Conservation (phyloP, 1,284 basidiomycete genomes). For the Heliocybe sulcata region DNA sequence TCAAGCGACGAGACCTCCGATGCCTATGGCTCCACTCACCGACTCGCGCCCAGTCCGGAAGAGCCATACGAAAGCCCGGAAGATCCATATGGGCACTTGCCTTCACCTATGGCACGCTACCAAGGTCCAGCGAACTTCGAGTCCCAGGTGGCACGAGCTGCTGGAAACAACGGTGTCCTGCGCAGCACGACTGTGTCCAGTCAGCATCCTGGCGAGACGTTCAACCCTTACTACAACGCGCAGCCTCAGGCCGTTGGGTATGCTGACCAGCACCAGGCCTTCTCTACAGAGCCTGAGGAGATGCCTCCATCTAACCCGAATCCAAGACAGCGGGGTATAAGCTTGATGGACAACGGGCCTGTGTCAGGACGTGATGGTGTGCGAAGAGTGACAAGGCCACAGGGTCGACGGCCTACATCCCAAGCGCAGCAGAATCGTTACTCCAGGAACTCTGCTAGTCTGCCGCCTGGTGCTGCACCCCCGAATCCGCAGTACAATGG, state of each 20-base stretch:
- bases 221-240: constrained; percentile 39
- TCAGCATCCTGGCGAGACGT: constrained; percentile 42
- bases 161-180: constrained; percentile 29
- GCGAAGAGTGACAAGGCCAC: constrained; percentile 57
- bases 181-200: constrained; percentile 30
- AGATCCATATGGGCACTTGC: constrained; percentile 18
- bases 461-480: constrained; percentile 72
- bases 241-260: constrained; percentile 28
- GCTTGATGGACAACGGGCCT: constrained; percentile 72
- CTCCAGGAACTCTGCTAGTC: constrained; percentile 49
- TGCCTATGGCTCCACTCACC: constrained; percentile 44
- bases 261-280: constrained; percentile 32
- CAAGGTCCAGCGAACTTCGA: constrained; percentile 27
- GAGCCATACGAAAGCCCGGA: constrained; percentile 30
- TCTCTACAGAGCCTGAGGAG: constrained; percentile 12
- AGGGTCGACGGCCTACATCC: constrained; percentile 43
- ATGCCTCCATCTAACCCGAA: constrained; percentile 1
- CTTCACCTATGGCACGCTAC: constrained; percentile 14
- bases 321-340: constrained; percentile 51
- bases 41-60: constrained; percentile 46
- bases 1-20: constrained; percentile 62
- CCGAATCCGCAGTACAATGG: constrained; percentile 40
- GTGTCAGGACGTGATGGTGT: constrained; percentile 73
- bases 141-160: constrained; percentile 32
- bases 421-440: constrained; percentile 61